Evolutionary conservation across 1,284 basidiomycete species (phyloP), one percentile per base, ranked within the genome.

Genomic region (Somion occarium): DNA sequence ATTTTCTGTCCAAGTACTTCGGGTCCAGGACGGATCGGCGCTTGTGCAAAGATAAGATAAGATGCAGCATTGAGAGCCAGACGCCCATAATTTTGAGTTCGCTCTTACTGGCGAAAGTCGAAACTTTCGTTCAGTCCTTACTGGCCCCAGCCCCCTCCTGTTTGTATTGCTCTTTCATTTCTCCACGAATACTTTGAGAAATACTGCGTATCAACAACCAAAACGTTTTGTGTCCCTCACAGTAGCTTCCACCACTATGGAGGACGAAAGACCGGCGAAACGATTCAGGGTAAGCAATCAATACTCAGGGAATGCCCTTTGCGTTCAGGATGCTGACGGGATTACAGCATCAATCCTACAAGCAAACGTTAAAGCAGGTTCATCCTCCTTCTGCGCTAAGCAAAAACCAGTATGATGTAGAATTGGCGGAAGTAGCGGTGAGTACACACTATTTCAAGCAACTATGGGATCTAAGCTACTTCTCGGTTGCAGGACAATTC

Each of bases 291-390:
- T 71, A 39, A 27, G 60, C 58, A 23, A 39, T 15, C 46, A 13
- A 13, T 39, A 41, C 38, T 34, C 22, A 9, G n/a, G n/a, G n/a
- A n/a, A n/a, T n/a, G n/a, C n/a, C n/a, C n/a, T n/a, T n/a, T n/a
- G n/a, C n/a, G n/a, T n/a, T n/a, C n/a, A n/a, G n/a, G n/a, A n/a
- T n/a, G n/a, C n/a, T n/a, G n/a, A n/a, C n/a, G n/a, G n/a, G n/a
- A n/a, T n/a, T n/a, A 5, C 58, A 90, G 87, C 75, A 88, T 63
- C 82, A 88, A 69, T 90, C 88, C 0, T 85, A 91, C 60, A 75
- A 79, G 54, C 71, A 79, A 54, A 73, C 75, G 1, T 62, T 91
- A 25, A 87, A 84, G 64, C 73, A 79, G 5, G 84, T 91, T 1
- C 89, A 91, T 61, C 67, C 87, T 1, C 83, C 84, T 2, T 82